Evolutionary conservation across 164 flowering plant species (phyloP), one percentile per base, ranked within the genome.

Genomic region (Hamamelis virginiana): DNA sequence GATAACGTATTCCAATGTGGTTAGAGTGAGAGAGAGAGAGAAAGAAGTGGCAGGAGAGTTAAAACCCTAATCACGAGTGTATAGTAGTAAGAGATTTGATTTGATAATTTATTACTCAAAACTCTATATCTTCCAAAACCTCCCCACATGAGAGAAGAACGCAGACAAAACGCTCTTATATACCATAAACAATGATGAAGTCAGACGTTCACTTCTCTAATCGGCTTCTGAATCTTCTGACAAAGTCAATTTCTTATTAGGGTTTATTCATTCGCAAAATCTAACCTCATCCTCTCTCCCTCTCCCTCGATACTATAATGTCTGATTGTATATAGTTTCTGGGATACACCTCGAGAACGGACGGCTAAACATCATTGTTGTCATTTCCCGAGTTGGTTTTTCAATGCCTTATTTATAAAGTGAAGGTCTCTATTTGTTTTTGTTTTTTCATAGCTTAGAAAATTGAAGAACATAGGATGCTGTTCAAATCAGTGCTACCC

Each of bases 391-490:
- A 28, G 46, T 64, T 67, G 59, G 38, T 27, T 62, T 63, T 64
- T n/a, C n/a, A n/a, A n/a, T n/a, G n/a, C n/a, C n/a, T n/a, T n/a
- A n/a, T 27, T 28, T 44, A 45, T 28, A 46, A 27, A 11, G 8
- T 9, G 15, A 38, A 9, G 9, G 1, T 18, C 47, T 16, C 3
- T 55, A 51, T n/a, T 38, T 64, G 28, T 19, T 60, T 22, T 65
- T 59, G 59, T 13, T 57, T 21, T 48, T 62, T 27, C 46, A 67
- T 56, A 50, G 48, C 50, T 52, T 68, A 28, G 58, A 59, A 75
- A 68, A 52, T 33, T 64, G 63, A 68, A 71, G n/a, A 70, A 69
- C 86, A 74, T 83, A 59, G 84, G 86, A 77, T 81, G 81, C 89
- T 78, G 83, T 77, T 81, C 83, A 67, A 72, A 69, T 80, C 83